Evolutionary conservation across 768 basidiomycete species (phyloP), one percentile per base, ranked within the genome.

Genomic region (Kwoniella sp.): DNA sequence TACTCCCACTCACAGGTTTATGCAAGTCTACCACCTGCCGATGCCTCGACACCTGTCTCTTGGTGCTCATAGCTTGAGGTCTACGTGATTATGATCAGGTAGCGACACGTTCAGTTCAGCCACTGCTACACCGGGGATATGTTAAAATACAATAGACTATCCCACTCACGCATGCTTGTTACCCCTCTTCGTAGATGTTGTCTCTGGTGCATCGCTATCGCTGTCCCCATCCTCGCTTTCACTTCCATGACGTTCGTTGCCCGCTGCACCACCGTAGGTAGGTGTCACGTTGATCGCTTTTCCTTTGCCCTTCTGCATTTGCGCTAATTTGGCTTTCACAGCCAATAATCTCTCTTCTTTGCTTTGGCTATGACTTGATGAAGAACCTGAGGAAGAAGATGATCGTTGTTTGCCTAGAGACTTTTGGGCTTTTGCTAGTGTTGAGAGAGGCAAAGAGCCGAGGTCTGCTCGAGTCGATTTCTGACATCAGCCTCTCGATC

Each of bases 151-250:
- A n/a, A n/a, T n/a, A n/a, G n/a, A n/a, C n/a, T n/a, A n/a, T n/a
- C n/a, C 40, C 54, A 84, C 91, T 66, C 80, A 94, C 93, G 94
- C 91, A 80, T 95, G 88, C 74, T 97, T 96, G 75, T 85, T 86
- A 5, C 84, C 77, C 47, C 92, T 84, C 79, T 88, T 89, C 2
- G 86, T 54, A 24, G 53, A 55, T 2, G 36, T 44, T 22, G 84
- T 82, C 37, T 79, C 83, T 60, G 83, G 83, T 50, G 53, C 59
- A 63, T 73, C 49, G 80, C 77, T 64, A 82, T 82, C 59, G 21
- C 62, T 60, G 17, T 52, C 55, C 26, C 25, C 57, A 1, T 67
- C 58, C 22, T 48, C 40, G 2, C 64, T 59, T 15, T 49, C 47
- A 9, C 67, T 55, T n/a, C 69, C 64, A 46, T 44, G 55, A 46